These are phyloP conservation scores for Coemansia sp. DNA, from an alignment of 192 early-diverging fungal species.

Conservation along the genomic window DNA sequence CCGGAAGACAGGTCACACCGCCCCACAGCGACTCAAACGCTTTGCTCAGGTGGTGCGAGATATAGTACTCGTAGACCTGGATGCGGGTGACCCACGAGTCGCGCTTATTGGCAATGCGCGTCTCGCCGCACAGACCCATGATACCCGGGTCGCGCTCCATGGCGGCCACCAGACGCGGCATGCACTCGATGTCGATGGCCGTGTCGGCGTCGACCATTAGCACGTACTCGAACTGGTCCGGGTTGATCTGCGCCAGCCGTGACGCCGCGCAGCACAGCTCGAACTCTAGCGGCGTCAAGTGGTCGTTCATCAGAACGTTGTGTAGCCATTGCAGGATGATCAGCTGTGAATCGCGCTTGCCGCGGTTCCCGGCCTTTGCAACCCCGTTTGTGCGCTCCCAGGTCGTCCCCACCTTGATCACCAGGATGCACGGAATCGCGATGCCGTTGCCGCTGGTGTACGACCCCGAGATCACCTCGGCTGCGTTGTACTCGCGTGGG, in stretches of 20 bases:
- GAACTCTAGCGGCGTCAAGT: conserved; percentile 84
- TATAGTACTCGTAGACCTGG: conserved; percentile 99
- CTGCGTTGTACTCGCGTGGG: conserved; percentile 68
- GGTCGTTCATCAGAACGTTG: conserved; percentile 77
- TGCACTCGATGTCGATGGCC: conserved; percentile 73
- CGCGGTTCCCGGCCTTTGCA: conserved; percentile 83
- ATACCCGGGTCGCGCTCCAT: conserved; percentile 83
- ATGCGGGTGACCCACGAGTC: conserved; percentile 88
- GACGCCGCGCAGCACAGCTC: conserved; percentile 81
- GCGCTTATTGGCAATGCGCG: conserved; percentile 89
- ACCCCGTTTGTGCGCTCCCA: conserved; percentile 58
- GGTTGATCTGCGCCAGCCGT: conserved; percentile 68
- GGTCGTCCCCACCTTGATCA: conserved; percentile 72
- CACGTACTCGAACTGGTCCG: conserved; percentile 74
- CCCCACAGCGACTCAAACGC: conserved; percentile 97
- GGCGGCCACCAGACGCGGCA: conserved; percentile 73
- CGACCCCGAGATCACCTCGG: conserved; percentile 68
- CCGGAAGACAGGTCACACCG: conserved; percentile 98
- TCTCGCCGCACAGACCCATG: conserved; percentile 96
- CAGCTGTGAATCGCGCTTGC: conserved; percentile 97
- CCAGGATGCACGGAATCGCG: conserved; percentile 64
- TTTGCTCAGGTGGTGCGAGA: conserved; percentile 94
- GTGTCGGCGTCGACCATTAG: conserved; percentile 96
- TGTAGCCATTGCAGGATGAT: conserved; percentile 90
- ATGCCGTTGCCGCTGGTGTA: conserved; percentile 65